phyloP scores from a whole-genome alignment of 208 protist genomes.

The Leishmania turanica region DNA sequence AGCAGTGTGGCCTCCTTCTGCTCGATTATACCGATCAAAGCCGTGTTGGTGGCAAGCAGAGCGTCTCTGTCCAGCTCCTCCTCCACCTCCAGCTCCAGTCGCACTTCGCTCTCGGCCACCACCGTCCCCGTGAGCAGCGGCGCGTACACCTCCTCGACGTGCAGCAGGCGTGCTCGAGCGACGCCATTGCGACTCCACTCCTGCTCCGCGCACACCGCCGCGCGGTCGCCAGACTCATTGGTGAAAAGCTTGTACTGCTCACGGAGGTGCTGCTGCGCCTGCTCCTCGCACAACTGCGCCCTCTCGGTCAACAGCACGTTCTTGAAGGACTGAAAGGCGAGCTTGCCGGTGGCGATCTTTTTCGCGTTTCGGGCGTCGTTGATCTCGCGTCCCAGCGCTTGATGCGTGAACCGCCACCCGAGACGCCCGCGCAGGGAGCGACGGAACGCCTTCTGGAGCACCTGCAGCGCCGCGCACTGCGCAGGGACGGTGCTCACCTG shows the following conservation, averaged over 20 bases:
- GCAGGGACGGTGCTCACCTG: constrained; percentile 15
- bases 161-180: constrained; percentile 7
- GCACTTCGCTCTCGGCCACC: not conserved
- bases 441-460: constrained; percentile 55
- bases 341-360: constrained; percentile 41
- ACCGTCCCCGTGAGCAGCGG: constrained; percentile 9
- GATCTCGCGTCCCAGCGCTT: constrained; percentile 54
- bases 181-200: constrained; percentile 25
- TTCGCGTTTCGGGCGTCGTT: constrained; percentile 36
- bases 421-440: constrained; percentile 42
- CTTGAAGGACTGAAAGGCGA: constrained; percentile 41
- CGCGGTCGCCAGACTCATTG: constrained; percentile 41
- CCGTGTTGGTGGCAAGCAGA: not conserved
- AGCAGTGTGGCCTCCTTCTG: constrained; percentile 11
- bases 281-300: constrained; percentile 38
- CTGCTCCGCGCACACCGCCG: constrained; percentile 43
- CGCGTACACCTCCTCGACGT: constrained; percentile 13
- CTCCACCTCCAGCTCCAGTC: constrained; percentile 31
- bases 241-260: constrained; percentile 27
- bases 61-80: constrained; percentile 28
- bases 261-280: constrained; percentile 28
- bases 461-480: constrained; percentile 29
- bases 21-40: constrained; percentile 2
- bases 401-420: constrained; percentile 63
- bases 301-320: constrained; percentile 35